These are phyloP conservation scores for Naematelia encephala DNA, from an alignment of 768 basidiomycete genomes.

Conservation along the genomic window DNA sequence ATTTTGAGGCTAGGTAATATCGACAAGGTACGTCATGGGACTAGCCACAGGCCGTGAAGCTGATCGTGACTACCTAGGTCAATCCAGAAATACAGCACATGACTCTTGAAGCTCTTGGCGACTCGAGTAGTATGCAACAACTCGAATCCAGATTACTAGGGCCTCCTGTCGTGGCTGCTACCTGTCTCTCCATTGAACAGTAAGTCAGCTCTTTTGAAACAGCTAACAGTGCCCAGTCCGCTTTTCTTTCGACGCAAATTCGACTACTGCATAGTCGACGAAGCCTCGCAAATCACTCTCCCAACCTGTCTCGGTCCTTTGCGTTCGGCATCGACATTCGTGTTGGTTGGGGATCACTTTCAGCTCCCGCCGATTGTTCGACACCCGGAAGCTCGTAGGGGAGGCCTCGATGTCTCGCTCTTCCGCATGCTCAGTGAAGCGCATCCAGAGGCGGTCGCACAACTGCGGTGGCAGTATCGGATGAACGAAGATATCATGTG, in stretches of 20 bases:
- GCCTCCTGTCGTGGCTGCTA: constrained; percentile 93
- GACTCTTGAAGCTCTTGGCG: constrained; percentile 61
- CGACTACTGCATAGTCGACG: constrained; percentile 96
- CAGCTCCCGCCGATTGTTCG: constrained; percentile 93
- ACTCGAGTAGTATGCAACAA: constrained; percentile 70
- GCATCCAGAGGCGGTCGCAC: constrained; percentile 78
- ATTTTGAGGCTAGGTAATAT: constrained; percentile 83
- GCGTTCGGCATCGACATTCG: constrained; percentile 81
- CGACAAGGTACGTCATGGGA: constrained; percentile 67
- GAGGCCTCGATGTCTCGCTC: constrained; percentile 82
- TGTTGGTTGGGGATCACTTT: constrained; percentile 95
- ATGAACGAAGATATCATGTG: constrained; percentile 97
- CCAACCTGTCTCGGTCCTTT: constrained; percentile 93
- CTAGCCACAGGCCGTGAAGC: neutral
- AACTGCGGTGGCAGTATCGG: constrained; percentile 83
- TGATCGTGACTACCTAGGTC: constrained; percentile 56
- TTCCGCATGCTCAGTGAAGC: constrained; percentile 85
- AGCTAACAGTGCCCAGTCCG: constrained; percentile 56
- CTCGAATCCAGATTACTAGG: constrained; percentile 76
- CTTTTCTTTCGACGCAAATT: constrained; percentile 80
- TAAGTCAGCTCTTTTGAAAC: constrained; percentile 53
- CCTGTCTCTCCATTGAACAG: constrained; percentile 92
- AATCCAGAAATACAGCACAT: constrained; percentile 74
- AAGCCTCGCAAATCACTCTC: constrained; percentile 94
- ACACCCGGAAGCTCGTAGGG: constrained; percentile 70